Evolutionary conservation across 192 early-diverging fungal species (phyloP).

Genomic region (Coemansia sp.): DNA sequence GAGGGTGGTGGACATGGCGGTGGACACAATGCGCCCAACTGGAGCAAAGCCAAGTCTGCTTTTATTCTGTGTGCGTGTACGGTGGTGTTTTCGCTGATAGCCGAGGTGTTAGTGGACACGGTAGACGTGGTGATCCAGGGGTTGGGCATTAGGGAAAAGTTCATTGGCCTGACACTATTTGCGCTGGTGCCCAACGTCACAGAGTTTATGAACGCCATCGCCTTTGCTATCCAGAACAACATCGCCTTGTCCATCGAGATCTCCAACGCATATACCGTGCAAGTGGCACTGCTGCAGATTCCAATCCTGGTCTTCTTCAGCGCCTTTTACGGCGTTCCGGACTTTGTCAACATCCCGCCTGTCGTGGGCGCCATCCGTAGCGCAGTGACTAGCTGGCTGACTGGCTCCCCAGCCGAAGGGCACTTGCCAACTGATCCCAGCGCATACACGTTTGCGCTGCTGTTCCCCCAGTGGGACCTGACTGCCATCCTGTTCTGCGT

Average conservation of each 20-base stretch:
- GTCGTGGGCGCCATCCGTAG: conserved; percentile 16
- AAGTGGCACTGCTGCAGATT: conserved; percentile 94
- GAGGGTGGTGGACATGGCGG: conserved; percentile 64
- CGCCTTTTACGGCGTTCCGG: conserved; percentile 57
- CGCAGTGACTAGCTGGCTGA: conserved; percentile 12
- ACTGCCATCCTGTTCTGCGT: conserved; percentile 62
- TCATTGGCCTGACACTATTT: conserved; percentile 91
- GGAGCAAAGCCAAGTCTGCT: conserved; percentile 78
- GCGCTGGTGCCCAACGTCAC: conserved; percentile 94
- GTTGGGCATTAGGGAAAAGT: conserved; percentile 75
- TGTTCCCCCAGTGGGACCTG: conserved; percentile 75
- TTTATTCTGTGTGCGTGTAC: conserved; percentile 82
- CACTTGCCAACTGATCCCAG: conserved; percentile 46
- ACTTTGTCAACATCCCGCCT: conserved; percentile 24
- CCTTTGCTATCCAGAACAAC: conserved; percentile 90
- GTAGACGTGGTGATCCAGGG: conserved; percentile 79
- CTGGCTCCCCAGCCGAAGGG: conserved; percentile 14
- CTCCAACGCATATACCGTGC: conserved; percentile 92
- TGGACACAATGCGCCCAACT: conserved; percentile 92
- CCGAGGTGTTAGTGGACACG: conserved; percentile 88
- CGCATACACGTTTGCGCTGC: conserved; percentile 61
- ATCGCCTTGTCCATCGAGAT: conserved; percentile 89
- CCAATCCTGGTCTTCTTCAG: conserved; percentile 90
- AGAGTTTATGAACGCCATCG: conserved; percentile 93
- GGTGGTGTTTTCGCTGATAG: conserved; percentile 81